Evolutionary conservation across 116 monocot species (phyloP).

Genomic region (Thalassia testudinum): DNA sequence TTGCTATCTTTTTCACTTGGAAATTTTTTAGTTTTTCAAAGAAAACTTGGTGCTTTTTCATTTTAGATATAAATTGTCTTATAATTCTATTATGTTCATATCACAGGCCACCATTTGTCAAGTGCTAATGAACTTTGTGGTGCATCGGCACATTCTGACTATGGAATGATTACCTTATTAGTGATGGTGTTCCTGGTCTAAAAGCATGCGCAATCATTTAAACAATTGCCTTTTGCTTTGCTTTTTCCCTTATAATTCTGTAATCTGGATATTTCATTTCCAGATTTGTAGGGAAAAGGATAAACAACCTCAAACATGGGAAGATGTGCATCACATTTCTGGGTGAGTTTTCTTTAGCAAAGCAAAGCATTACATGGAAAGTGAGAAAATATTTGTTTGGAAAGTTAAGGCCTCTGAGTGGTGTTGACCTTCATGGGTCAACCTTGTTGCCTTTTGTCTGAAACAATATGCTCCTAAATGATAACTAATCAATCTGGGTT

Average conservation of each 20-base stretch:
- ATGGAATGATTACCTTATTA: slow-evolving; percentile 78
- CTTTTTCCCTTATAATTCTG: background rate
- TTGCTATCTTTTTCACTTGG: no score
- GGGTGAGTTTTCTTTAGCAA: slow-evolving; percentile 28
- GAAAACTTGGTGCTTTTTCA: no score
- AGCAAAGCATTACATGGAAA: background rate
- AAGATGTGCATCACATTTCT: slow-evolving; percentile 61
- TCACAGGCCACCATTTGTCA: no score
- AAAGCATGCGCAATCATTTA: slow-evolving; percentile 23
- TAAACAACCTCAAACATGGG: slow-evolving; percentile 51
- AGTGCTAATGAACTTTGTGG: slow-evolving; percentile 22
- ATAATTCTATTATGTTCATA: no score
- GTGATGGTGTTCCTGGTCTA: slow-evolving; percentile 79
- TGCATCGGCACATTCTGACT: slow-evolving; percentile 88
- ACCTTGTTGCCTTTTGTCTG: no score
- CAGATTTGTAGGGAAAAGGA: slow-evolving; percentile 87
- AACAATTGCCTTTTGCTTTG: background rate
- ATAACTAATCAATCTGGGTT: no score
- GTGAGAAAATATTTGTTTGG: no score
- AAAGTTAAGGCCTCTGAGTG: no score
- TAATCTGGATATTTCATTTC: slow-evolving; percentile 4
- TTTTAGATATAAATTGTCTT: no score
- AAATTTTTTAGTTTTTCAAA: no score
- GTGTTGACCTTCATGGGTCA: no score
- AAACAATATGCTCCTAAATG: no score